Evolutionary conservation across 495 filamentous ascomycete genomes (phyloP).

Genomic region (Talaromyces stipitatus): DNA sequence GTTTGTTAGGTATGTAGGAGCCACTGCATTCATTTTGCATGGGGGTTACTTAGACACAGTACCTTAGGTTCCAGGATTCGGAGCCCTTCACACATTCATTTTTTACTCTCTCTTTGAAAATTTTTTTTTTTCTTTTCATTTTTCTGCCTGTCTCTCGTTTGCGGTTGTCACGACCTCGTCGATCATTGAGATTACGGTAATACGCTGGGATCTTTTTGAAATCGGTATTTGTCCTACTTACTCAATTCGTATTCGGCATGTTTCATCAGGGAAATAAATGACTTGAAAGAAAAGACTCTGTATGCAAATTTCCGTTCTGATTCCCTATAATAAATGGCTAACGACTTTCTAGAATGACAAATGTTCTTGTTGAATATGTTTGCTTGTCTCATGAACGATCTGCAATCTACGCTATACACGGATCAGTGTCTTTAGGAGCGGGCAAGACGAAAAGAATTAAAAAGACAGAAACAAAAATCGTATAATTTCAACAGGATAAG

Average conservation of each 20-base stretch:
- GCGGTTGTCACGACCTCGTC: neutral
- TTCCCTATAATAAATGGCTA: neutral
- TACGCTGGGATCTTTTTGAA: neutral
- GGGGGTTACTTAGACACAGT: neutral
- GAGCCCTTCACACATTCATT: too few relatives aligned
- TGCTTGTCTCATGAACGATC: neutral
- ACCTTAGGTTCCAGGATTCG: too few relatives aligned
- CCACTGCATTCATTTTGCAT: neutral
- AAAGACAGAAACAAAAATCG: neutral
- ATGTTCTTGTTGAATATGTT: neutral
- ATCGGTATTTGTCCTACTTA: neutral
- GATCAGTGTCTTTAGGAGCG: neutral
- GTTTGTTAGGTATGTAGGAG: too few relatives aligned
- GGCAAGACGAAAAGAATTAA: neutral
- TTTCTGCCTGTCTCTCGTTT: too few relatives aligned
- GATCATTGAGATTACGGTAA: neutral
- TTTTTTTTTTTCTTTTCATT: too few relatives aligned
- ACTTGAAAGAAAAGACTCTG: neutral
- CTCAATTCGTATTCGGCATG: neutral
- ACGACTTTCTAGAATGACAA: too few relatives aligned
- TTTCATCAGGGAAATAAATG: neutral
- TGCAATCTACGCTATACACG: neutral
- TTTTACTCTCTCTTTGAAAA: too few relatives aligned
- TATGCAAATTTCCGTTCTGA: neutral
- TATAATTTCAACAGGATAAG: neutral